Percentiles rank a stretch among this genome's conserved stretches.
These are phyloP conservation scores for Hygrophila difformis DNA, from an alignment of 257 asterid species.

Conservation along the genomic window DNA sequence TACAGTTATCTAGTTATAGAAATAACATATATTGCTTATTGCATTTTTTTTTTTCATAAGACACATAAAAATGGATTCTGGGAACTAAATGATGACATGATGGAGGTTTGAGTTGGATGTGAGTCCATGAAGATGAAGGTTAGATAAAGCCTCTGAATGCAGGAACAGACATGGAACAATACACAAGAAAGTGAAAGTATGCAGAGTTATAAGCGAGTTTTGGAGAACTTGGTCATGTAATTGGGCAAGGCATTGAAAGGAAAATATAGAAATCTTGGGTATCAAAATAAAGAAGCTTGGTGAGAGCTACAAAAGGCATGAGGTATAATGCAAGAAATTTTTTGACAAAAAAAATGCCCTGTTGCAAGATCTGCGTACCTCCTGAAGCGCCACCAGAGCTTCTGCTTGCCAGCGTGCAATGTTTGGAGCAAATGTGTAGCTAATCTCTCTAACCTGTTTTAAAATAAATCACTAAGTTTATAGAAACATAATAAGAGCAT, in stretches of 20 bases:
- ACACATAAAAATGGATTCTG: not conserved
- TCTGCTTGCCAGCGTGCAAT: slow-evolving; percentile 85
- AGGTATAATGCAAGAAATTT: slow-evolving; percentile 7
- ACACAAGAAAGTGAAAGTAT: slow-evolving; percentile 8
- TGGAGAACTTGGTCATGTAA: not conserved
- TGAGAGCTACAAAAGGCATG: slow-evolving; percentile 7
- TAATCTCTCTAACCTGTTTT: slow-evolving; percentile 78
- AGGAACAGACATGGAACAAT: not conserved
- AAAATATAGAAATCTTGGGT: no score
- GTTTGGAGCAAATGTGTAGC: slow-evolving; percentile 34
- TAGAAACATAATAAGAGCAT: not conserved
- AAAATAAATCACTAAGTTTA: slow-evolving; percentile 9
- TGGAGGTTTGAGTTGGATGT: no score
- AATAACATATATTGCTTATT: no score
- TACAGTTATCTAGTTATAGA: no score
- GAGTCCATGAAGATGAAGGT: no score
- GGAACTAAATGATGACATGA: not conserved
- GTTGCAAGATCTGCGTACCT: slow-evolving; percentile 48
- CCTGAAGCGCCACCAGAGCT: slow-evolving; percentile 80
- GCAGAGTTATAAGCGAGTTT: not conserved
- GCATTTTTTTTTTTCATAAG: no score
- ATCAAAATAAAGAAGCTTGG: slow-evolving; percentile 11
- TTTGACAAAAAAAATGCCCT: slow-evolving; percentile 3
- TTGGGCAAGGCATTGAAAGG: not conserved
- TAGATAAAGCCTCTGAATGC: not conserved